A percentile compares a stretch with the other conserved stretches of the same genome.
These are phyloP conservation scores for Helotiales sp. DNA, from an alignment of 2,329 filamentous ascomycete species.

Conservation along the genomic window DNA sequence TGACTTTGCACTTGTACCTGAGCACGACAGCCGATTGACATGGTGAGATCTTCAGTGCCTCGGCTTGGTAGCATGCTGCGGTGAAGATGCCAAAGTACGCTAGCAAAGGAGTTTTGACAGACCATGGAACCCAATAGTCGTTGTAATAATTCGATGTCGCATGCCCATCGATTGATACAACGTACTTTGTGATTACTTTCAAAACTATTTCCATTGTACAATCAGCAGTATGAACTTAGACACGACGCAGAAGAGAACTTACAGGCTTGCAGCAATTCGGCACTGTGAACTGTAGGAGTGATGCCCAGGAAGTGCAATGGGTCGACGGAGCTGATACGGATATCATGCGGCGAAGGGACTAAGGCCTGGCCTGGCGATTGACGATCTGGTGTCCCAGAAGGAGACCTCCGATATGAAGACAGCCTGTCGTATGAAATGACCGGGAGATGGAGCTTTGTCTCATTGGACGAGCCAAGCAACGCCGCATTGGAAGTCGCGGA, in stretches of 20 bases:
- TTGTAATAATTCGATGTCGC: slow-evolving; percentile 54
- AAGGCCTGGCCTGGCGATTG: neutral
- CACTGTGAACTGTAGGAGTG: slow-evolving; percentile 50
- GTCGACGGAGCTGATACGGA: slow-evolving; percentile 40
- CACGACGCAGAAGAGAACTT: slow-evolving; percentile 29
- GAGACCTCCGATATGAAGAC: neutral
- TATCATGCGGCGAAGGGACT: slow-evolving; percentile 27
- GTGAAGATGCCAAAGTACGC: slow-evolving; percentile 56
- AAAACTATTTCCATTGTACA: slow-evolving; percentile 44
- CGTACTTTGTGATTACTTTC: slow-evolving; percentile 56
- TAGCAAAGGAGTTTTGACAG: slow-evolving; percentile 55
- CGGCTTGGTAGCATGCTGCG: slow-evolving; percentile 56
- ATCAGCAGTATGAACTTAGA: neutral
- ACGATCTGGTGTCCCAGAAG: neutral
- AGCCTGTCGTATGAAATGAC: neutral
- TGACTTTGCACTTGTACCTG: slow-evolving; percentile 41
- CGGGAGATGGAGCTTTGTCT: neutral
- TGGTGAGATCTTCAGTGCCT: slow-evolving; percentile 52
- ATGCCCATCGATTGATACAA: slow-evolving; percentile 55
- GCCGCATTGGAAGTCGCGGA: neutral
- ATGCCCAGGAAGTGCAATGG: slow-evolving; percentile 50
- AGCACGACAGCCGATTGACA: slow-evolving; percentile 22
- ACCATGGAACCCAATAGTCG: slow-evolving; percentile 51
- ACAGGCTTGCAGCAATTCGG: slow-evolving; percentile 56
- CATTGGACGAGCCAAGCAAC: neutral